phyloP scores from a whole-genome alignment of 2,329 filamentous ascomycete species.

The Verticillium zaregamsianum region DNA sequence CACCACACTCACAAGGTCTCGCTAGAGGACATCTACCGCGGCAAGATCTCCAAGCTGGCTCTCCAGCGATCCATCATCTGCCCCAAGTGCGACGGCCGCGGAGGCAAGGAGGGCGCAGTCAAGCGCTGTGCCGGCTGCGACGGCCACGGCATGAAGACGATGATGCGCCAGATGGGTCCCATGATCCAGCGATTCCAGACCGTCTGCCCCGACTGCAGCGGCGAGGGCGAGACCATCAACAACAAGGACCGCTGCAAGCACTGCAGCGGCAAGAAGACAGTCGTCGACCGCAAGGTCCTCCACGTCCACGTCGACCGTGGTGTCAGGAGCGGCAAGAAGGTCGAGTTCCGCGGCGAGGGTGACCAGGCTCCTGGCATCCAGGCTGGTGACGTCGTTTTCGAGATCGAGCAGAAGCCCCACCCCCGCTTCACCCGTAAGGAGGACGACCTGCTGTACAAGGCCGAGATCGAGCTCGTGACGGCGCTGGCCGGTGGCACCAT shows the following conservation, averaged over 20 bases:
- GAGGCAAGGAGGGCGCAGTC: conserved; percentile 97
- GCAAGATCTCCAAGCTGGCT: conserved; percentile 95
- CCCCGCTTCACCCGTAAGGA: conserved; percentile 91
- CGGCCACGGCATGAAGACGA: conserved; percentile 96
- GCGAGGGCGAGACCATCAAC: conserved; percentile 93
- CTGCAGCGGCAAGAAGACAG: conserved; percentile 95
- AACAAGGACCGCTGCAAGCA: conserved; percentile 98
- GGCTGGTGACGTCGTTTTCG: conserved; percentile 94
- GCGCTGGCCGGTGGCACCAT: conserved; percentile 88
- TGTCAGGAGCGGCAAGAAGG: conserved; percentile 89
- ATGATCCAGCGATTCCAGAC: conserved; percentile 99
- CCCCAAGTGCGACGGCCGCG: conserved; percentile 86
- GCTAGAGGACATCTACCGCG: conserved; percentile 95
- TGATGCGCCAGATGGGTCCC: conserved; percentile 99
- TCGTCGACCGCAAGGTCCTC: conserved; percentile 95
- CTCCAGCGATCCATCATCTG: conserved; percentile 98
- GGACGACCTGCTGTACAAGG: conserved; percentile 92
- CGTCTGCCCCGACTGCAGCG: conserved; percentile 95
- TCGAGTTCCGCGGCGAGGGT: conserved; percentile 95
- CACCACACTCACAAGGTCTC: conserved; percentile 98
- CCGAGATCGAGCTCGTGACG: conserved; percentile 92
- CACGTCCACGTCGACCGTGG: conserved; percentile 97
- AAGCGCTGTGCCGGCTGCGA: conserved; percentile 89
- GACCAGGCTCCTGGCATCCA: conserved; percentile 92
- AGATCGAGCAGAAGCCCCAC: conserved; percentile 99